Evolutionary conservation across 371 early-diverging fungal species (phyloP).

Genomic region (Mucor lusitanicus): DNA sequence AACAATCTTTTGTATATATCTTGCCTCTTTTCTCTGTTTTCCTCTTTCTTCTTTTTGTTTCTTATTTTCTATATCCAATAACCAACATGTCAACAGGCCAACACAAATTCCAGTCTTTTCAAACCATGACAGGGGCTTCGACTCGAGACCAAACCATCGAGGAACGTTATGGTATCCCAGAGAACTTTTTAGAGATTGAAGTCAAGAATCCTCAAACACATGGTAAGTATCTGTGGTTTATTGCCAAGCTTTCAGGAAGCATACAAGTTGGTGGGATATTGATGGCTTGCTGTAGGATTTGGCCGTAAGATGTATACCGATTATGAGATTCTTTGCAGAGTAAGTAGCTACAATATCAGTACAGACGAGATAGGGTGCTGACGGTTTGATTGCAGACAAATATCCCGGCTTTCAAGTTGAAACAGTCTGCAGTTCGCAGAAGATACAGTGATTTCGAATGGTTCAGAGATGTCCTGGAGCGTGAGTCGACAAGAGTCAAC

Average conservation of each 20-base stretch:
- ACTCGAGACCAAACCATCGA: slow-evolving; percentile 83
- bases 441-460: slow-evolving; percentile 98
- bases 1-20: neutral
- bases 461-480: slow-evolving; percentile 93
- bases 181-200: slow-evolving; percentile 97
- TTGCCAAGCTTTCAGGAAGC: neutral
- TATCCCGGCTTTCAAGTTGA: slow-evolving; percentile 95
- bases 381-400: slow-evolving; percentile 73
- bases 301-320: slow-evolving; percentile 93
- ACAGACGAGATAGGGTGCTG: neutral
- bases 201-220: slow-evolving; percentile 90
- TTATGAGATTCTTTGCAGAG: slow-evolving; percentile 93
- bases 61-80: slow-evolving; percentile 11
- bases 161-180: slow-evolving; percentile 92
- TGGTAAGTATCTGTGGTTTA: slow-evolving; percentile 41
- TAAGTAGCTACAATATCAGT: slow-evolving; percentile 36
- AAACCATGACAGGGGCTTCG: slow-evolving; percentile 55
- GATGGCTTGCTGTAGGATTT: slow-evolving; percentile 43
- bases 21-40: slow-evolving; percentile 4
- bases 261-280: neutral
- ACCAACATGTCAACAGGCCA: slow-evolving; percentile 21
- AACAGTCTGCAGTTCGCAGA: slow-evolving; percentile 82
- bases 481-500: slow-evolving; percentile 90
- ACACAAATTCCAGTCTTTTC: slow-evolving; percentile 55
- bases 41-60: slow-evolving; percentile 8